Evolutionary conservation across 352 stramenopile species (phyloP).

Genomic region (Phytophthora ohioensis): DNA sequence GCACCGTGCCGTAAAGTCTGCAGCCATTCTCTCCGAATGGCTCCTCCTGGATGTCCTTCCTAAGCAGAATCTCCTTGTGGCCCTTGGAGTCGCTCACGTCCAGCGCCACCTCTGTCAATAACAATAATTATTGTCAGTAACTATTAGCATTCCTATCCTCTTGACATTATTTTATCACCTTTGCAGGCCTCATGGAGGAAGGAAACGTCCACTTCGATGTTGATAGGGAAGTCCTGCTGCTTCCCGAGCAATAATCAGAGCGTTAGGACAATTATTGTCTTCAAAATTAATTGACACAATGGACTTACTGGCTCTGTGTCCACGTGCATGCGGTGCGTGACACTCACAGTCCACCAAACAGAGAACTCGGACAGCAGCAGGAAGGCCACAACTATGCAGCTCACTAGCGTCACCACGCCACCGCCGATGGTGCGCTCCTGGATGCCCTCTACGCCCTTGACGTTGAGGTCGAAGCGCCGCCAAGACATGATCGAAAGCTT

Average conservation of each 20-base stretch:
- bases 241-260: slow-evolving; percentile 23
- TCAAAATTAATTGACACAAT: neutral
- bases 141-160: neutral
- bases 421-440: slow-evolving; percentile 89
- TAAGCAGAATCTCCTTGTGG: slow-evolving; percentile 84
- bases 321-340: slow-evolving; percentile 90
- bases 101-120: slow-evolving; percentile 69
- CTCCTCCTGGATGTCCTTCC: slow-evolving; percentile 68
- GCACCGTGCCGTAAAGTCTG: slow-evolving; percentile 71
- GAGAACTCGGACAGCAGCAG: slow-evolving; percentile 87
- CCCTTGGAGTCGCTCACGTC: slow-evolving; percentile 89
- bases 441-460: slow-evolving; percentile 91
- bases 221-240: slow-evolving; percentile 87
- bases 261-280: slow-evolving; percentile 21
- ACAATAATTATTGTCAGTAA: slow-evolving; percentile 8
- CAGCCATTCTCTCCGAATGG: slow-evolving; percentile 75
- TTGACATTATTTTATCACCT: slow-evolving; percentile 41
- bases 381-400: slow-evolving; percentile 74
- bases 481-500: slow-evolving; percentile 51
- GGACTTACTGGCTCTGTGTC: slow-evolving; percentile 77
- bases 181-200: slow-evolving; percentile 85
- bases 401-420: slow-evolving; percentile 84
- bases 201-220: slow-evolving; percentile 81
- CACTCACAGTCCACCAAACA: slow-evolving; percentile 86
- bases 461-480: slow-evolving; percentile 89